These are phyloP conservation scores for Plantago coronopus DNA, from an alignment of 305 asterid genomes.

Conservation along the genomic window DNA sequence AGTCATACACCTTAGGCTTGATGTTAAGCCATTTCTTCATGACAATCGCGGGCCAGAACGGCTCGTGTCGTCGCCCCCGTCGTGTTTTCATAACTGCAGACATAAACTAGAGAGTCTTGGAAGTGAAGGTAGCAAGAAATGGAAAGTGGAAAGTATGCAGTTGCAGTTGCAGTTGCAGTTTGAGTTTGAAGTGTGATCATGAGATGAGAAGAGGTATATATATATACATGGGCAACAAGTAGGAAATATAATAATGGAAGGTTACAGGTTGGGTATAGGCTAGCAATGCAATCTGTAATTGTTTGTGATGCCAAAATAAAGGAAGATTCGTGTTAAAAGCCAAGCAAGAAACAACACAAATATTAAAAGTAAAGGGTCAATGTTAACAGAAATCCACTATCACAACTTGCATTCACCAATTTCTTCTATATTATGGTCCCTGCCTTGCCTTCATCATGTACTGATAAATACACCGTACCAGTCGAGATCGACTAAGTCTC, in stretches of 20 bases:
- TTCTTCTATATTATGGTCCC: background rate
- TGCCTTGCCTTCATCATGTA: no score
- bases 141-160: no score
- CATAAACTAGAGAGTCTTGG: background rate
- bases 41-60: constrained; percentile 90
- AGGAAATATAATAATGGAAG: no score
- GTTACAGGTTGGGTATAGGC: no score
- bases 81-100: constrained; percentile 40
- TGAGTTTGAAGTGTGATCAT: constrained; percentile 1
- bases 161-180: no score
- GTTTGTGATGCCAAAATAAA: constrained; percentile 28
- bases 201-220: constrained; percentile 17
- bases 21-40: constrained; percentile 93
- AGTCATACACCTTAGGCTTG: constrained; percentile 65
- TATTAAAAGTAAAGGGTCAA: constrained; percentile 42
- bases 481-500: no score
- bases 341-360: constrained; percentile 46
- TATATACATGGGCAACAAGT: background rate
- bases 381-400: constrained; percentile 45
- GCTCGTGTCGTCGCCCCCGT: constrained; percentile 55
- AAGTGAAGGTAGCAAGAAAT: no score
- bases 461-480: no score
- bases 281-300: background rate
- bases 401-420: constrained; percentile 51
- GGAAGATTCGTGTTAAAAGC: constrained; percentile 49